phyloP scores from a whole-genome alignment of 805 yeast genomes.

The Cyberlindnera xylosilytica region DNA sequence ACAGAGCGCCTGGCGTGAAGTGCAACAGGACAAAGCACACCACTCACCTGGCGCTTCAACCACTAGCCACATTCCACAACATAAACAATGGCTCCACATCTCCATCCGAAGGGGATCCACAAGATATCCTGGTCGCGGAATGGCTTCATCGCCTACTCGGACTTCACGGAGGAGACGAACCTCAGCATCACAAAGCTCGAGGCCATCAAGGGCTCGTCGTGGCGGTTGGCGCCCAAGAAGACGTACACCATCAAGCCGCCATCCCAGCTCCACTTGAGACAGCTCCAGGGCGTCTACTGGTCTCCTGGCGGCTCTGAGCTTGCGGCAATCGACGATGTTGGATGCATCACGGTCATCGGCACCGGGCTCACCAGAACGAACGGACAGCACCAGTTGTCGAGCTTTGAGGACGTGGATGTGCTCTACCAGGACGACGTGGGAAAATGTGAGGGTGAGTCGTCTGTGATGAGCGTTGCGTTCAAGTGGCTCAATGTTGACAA shows the following conservation, averaged over 20 bases:
- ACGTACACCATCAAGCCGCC: conserved; percentile 23
- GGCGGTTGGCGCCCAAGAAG: conserved; percentile 52
- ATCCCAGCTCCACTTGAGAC: conserved; percentile 16
- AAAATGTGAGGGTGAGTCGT: conserved; percentile 23
- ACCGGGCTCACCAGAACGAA: conserved; percentile 45
- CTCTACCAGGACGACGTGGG: conserved; percentile 37
- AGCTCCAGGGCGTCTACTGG: conserved; percentile 49
- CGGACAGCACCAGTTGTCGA: conserved; percentile 26
- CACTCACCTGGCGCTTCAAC: no score
- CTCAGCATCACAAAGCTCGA: conserved; percentile 39
- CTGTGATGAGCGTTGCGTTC: conserved; percentile 39
- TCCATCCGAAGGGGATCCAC: no score
- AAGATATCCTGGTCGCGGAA: conserved; percentile 65
- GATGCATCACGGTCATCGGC: conserved; percentile 57
- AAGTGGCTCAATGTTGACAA: conserved; percentile 78
- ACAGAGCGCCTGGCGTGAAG: no score
- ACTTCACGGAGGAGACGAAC: conserved; percentile 34
- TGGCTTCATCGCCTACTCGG: conserved; percentile 76
- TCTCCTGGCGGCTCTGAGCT: conserved; percentile 77
- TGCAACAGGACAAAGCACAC: no score
- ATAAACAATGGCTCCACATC: no score
- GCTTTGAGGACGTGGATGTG: conserved; percentile 26
- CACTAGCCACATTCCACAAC: no score
- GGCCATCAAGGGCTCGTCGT: conserved; percentile 67
- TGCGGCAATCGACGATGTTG: conserved; percentile 71